phyloP scores from a whole-genome alignment of 2,329 filamentous ascomycete species.

The Neonectria punicea region DNA sequence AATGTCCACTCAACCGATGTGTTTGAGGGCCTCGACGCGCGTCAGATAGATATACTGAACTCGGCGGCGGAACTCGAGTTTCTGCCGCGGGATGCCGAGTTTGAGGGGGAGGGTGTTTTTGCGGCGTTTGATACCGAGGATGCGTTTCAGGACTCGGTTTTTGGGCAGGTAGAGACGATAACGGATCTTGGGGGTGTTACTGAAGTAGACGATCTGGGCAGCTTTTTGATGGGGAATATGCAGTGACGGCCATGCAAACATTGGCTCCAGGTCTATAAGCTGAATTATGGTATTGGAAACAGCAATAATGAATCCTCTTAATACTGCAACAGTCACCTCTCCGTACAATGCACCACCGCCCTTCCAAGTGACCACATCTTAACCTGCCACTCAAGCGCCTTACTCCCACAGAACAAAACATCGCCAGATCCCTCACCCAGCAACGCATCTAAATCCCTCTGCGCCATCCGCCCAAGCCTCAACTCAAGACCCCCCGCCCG shows the following conservation, averaged over 20 bases:
- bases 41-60: background rate
- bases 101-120: constrained; percentile 13
- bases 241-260: background rate
- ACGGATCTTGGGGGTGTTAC: background rate
- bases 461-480: constrained; percentile 18
- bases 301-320: background rate
- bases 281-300: background rate
- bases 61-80: background rate
- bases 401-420: constrained; percentile 39
- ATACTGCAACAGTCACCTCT: background rate
- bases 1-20: background rate
- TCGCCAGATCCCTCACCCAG: background rate
- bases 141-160: background rate
- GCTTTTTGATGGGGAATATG: background rate
- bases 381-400: constrained; percentile 40
- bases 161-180: background rate
- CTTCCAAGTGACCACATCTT: constrained; percentile 34
- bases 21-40: constrained; percentile 4
- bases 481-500: constrained; percentile 1
- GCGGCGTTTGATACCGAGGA: constrained; percentile 4
- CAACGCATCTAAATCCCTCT: constrained; percentile 1
- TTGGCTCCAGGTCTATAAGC: too few species aligned
- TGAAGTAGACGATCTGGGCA: constrained; percentile 4
- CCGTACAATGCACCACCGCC: constrained; percentile 4
- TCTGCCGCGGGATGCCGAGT: constrained; percentile 1